phyloP scores from a whole-genome alignment of 805 yeast species.

The Ogataea naganishii region DNA sequence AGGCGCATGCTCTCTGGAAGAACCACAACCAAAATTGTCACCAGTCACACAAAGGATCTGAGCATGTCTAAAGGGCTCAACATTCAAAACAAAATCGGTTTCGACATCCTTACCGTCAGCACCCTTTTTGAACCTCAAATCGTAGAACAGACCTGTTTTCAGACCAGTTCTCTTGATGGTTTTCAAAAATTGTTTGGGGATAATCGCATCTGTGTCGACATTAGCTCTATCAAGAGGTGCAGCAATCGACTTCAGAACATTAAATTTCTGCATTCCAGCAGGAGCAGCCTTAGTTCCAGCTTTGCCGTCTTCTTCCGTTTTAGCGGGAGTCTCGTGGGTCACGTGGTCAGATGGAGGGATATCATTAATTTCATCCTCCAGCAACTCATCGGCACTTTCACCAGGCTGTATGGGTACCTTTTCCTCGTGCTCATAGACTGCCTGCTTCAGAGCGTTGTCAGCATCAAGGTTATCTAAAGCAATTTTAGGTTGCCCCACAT shows the following conservation, averaged over 20 bases:
- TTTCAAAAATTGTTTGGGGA: conserved; percentile 96
- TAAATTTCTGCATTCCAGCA: conserved; percentile 67
- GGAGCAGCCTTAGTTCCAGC: conserved; percentile 27
- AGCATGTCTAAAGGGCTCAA: conserved; percentile 71
- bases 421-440: conserved; percentile 64
- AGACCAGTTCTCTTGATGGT: conserved; percentile 97
- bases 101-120: conserved; percentile 61
- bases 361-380: conserved; percentile 51
- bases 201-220: conserved; percentile 97
- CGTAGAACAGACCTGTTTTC: conserved; percentile 82
- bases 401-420: conserved; percentile 51
- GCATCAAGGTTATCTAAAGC: conserved; percentile 33
- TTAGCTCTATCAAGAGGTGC: conserved; percentile 94
- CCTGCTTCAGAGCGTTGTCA: conserved; percentile 55
- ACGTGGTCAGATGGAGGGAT: conserved; percentile 46
- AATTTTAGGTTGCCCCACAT: conserved; percentile 53
- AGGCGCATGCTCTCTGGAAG: conserved; percentile 98
- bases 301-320: conserved; percentile 10
- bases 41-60: conserved; percentile 87
- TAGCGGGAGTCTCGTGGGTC: conserved; percentile 25
- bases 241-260: conserved; percentile 71
- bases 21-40: conserved; percentile 98
- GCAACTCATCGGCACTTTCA: conserved; percentile 36
- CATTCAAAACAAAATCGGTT: conserved; percentile 89
- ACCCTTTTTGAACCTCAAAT: conserved; percentile 69